Evolutionary conservation across 768 basidiomycete genomes (phyloP).

Genomic region (Sarcodon sp.): DNA sequence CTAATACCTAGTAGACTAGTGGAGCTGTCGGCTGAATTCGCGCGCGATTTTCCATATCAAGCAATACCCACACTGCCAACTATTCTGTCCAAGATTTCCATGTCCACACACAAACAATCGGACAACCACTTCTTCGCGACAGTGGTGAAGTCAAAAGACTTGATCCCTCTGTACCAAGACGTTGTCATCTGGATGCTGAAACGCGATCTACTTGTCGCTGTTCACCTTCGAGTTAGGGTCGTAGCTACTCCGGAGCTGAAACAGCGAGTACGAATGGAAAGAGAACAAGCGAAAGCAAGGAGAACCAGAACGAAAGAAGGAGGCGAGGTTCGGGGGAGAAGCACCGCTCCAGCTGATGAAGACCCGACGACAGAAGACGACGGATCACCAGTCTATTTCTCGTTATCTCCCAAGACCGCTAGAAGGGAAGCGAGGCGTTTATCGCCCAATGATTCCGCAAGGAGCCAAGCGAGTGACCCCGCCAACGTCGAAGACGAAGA

Average conservation of each 20-base stretch:
- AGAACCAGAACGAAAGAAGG: slow-evolving; percentile 6
- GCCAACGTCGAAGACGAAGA: slow-evolving; percentile 15
- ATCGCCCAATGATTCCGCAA: slow-evolving; percentile 17
- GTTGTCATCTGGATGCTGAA: slow-evolving; percentile 89
- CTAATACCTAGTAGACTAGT: slow-evolving; percentile 28
- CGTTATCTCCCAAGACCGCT: slow-evolving; percentile 41
- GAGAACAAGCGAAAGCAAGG: slow-evolving; percentile 17
- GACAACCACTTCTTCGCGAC: slow-evolving; percentile 74
- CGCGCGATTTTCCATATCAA: slow-evolving; percentile 40
- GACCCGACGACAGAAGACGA: slow-evolving; percentile 5
- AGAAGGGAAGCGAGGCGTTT: slow-evolving; percentile 30
- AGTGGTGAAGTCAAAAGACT: slow-evolving; percentile 56
- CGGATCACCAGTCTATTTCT: slow-evolving; percentile 27
- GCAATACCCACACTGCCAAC: slow-evolving; percentile 58
- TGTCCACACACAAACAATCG: slow-evolving; percentile 45
- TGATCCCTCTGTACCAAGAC: slow-evolving; percentile 60
- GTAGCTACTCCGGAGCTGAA: slow-evolving; percentile 73
- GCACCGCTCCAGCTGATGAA: slow-evolving; percentile 2
- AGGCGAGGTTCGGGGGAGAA: slow-evolving; percentile 7
- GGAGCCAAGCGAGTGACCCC: slow-evolving; percentile 18
- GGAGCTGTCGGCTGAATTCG: slow-evolving; percentile 46
- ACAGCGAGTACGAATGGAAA: slow-evolving; percentile 35
- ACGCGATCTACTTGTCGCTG: slow-evolving; percentile 70
- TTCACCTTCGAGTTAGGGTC: slow-evolving; percentile 79
- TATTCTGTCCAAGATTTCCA: slow-evolving; percentile 66